Percentiles rank a stretch among this genome's conserved stretches.
Evolutionary conservation across 164 flowering plant genomes (phyloP).

Genomic region (Vitis rotundifolia): DNA sequence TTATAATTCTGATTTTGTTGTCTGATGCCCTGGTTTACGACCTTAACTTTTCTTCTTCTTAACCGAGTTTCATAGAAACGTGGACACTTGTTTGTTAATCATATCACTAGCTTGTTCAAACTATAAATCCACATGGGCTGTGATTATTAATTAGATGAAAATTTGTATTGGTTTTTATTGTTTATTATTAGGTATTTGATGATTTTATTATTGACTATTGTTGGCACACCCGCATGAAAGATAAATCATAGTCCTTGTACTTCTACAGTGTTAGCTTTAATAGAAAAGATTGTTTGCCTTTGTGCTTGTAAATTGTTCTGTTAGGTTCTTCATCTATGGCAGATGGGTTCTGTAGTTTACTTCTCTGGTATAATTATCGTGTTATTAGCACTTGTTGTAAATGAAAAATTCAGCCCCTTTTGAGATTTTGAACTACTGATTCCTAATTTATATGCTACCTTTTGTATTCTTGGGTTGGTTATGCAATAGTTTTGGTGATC

Average conservation of each 20-base stretch:
- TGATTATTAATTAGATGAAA: background rate
- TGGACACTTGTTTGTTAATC: no score
- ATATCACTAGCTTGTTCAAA: background rate
- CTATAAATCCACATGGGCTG: background rate
- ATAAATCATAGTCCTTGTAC: background rate
- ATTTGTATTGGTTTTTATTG: background rate
- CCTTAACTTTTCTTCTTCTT: no score
- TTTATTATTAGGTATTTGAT: background rate
- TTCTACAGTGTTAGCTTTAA: background rate
- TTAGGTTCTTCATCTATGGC: background rate
- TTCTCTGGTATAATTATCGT: background rate
- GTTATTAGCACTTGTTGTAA: background rate
- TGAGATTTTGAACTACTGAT: no score
- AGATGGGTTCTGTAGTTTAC: background rate
- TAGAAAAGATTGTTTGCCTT: background rate
- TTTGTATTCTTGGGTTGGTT: no score
- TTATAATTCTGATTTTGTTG: no score
- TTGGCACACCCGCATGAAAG: background rate
- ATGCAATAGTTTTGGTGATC: no score
- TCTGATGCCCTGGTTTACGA: no score
- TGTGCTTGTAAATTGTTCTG: background rate
- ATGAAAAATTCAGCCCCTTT: background rate
- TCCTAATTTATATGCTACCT: no score
- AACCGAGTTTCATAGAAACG: no score
- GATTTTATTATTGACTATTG: background rate